Conservation (phyloP, 257 asterid genomes). For the Solanum ossicruentum region DNA sequence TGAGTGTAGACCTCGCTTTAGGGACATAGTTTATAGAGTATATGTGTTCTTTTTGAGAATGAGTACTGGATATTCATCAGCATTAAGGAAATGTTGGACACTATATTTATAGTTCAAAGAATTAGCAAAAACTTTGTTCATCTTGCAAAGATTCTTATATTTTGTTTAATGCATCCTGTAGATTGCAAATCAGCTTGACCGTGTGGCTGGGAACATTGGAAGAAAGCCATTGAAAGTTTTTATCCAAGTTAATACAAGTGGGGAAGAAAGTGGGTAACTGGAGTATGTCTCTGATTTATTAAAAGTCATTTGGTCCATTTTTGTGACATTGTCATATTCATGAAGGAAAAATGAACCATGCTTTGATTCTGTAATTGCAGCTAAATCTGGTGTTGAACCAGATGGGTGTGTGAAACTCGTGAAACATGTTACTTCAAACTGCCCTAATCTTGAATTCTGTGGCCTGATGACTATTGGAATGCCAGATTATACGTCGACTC, state of each 20-base stretch:
- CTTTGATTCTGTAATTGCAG: conserved; percentile 28
- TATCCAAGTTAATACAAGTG: conserved; percentile 95
- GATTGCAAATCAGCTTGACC: conserved; percentile 85
- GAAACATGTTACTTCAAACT: conserved; percentile 40
- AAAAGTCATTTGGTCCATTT: background rate
- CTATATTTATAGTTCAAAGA: background rate
- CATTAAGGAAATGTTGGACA: background rate
- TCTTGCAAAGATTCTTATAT: background rate
- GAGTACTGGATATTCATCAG: background rate
- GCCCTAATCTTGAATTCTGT: conserved; percentile 79
- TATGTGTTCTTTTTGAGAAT: background rate
- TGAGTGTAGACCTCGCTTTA: background rate
- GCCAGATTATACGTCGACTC: conserved; percentile 96
- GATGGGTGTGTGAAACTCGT: conserved; percentile 58
- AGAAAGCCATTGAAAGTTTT: conserved; percentile 78
- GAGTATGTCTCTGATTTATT: conserved; percentile 11
- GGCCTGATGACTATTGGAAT: conserved; percentile 98
- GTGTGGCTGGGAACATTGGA: conserved; percentile 59
- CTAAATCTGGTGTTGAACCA: conserved; percentile 87
- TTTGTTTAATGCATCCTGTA: conserved; percentile 6
- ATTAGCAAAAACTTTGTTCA: background rate
- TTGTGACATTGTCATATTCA: background rate
- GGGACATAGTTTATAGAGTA: background rate
- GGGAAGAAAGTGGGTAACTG: conserved; percentile 89
- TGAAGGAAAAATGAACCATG: background rate